Conservation (phyloP, 441 rosid genomes). For the Populus trichocarpa region DNA sequence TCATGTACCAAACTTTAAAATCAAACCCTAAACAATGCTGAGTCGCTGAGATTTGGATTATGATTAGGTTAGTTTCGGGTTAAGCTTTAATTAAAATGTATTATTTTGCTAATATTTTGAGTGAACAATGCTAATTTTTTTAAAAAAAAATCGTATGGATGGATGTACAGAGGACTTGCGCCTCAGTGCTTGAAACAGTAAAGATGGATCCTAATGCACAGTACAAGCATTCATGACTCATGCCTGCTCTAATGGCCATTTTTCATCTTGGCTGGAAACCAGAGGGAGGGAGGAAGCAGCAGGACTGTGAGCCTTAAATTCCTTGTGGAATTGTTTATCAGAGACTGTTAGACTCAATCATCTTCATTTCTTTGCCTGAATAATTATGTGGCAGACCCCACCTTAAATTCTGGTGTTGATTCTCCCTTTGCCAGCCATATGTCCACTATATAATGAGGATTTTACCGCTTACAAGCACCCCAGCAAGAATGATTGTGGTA, state of each 20-base stretch:
- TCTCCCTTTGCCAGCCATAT: slow-evolving; percentile 11
- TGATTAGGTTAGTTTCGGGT: too few species aligned
- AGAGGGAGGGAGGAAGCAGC: neutral
- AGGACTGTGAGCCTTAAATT: slow-evolving; percentile 12
- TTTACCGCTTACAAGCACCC: neutral
- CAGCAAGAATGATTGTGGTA: neutral
- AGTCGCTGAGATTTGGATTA: too few species aligned
- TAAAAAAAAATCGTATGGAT: too few species aligned
- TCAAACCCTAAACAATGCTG: too few species aligned
- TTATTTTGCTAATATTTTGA: too few species aligned
- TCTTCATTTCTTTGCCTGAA: slow-evolving; percentile 17
- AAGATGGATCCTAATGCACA: neutral
- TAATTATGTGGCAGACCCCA: slow-evolving; percentile 23
- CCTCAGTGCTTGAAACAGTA: neutral
- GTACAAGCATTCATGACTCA: neutral
- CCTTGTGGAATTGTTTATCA: slow-evolving; percentile 8
- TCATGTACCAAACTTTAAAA: too few species aligned
- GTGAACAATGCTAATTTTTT: too few species aligned
- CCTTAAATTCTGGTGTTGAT: neutral
- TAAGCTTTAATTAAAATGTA: too few species aligned
- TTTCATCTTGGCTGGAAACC: neutral
- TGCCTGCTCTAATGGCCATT: neutral
- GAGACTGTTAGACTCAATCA: slow-evolving; percentile 13
- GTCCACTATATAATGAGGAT: slow-evolving; percentile 3
- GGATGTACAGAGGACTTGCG: too few species aligned